phyloP scores from a whole-genome alignment of 805 yeast genomes.

The Cephaloascus fragrans region DNA sequence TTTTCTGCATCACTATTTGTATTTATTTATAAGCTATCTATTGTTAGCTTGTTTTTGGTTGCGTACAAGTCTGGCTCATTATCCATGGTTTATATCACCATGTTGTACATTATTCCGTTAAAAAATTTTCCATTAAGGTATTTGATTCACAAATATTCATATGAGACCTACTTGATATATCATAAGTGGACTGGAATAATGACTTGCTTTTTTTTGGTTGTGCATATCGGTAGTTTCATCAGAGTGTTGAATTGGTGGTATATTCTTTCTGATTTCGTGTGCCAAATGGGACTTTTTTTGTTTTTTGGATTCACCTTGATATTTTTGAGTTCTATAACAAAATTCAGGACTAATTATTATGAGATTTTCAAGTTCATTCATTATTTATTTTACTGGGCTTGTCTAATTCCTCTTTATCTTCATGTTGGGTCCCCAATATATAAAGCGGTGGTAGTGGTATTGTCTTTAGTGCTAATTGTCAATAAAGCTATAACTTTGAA shows the following conservation, averaged over 20 bases:
- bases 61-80: neutral
- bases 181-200: neutral
- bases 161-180: neutral
- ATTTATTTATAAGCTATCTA: neutral
- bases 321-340: neutral
- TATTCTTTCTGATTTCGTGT: neutral
- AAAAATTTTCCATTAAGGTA: neutral
- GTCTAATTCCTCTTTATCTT: neutral
- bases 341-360: neutral
- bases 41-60: neutral
- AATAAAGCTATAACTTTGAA: neutral
- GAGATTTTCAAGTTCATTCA: neutral
- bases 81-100: neutral
- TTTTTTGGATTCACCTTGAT: neutral
- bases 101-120: neutral
- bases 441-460: neutral
- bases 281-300: neutral
- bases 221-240: neutral
- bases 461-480: neutral
- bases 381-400: neutral
- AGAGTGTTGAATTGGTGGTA: slow-evolving; percentile 1
- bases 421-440: neutral
- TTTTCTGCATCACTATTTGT: neutral
- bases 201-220: neutral
- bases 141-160: neutral